Evolutionary conservation across 305 asterid genomes (phyloP).

Genomic region (Andrographis paniculata): DNA sequence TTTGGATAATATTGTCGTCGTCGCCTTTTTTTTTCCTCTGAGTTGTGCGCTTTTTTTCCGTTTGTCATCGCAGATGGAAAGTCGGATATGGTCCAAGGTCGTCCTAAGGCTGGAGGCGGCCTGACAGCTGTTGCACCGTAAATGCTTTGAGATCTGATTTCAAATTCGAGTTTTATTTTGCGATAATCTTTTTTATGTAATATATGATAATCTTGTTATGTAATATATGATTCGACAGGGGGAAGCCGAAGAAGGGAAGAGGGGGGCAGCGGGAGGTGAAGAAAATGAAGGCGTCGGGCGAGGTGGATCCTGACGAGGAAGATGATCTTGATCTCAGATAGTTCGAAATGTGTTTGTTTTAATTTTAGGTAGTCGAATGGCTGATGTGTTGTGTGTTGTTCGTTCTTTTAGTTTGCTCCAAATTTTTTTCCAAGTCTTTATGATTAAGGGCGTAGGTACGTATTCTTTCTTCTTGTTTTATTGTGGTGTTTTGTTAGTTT

Average conservation of each 20-base stretch:
- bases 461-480: too few relatives aligned
- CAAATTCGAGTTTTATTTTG: neutral
- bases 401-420: too few relatives aligned
- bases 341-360: neutral
- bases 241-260: slow-evolving; percentile 90
- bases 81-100: slow-evolving; percentile 59
- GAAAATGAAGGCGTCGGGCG: slow-evolving; percentile 47
- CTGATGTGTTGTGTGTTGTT: too few relatives aligned
- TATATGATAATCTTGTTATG: too few relatives aligned
- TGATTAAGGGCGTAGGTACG: too few relatives aligned
- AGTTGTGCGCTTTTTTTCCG: slow-evolving; percentile 7
- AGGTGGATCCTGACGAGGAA: slow-evolving; percentile 52
- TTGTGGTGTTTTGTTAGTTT: too few relatives aligned
- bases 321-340: slow-evolving; percentile 51
- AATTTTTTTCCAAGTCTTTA: too few relatives aligned
- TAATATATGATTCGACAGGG: slow-evolving; percentile 22
- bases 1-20: too few relatives aligned
- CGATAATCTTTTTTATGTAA: neutral
- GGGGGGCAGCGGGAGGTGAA: slow-evolving; percentile 57
- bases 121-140: slow-evolving; percentile 43
- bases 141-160: neutral
- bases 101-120: slow-evolving; percentile 50
- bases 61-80: slow-evolving; percentile 43
- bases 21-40: too few relatives aligned
- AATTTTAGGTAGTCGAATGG: too few relatives aligned